Percentiles rank a stretch among this genome's conserved stretches.
Conservation (phyloP, 192 early-diverging fungal genomes). For the Podila verticillata region DNA sequence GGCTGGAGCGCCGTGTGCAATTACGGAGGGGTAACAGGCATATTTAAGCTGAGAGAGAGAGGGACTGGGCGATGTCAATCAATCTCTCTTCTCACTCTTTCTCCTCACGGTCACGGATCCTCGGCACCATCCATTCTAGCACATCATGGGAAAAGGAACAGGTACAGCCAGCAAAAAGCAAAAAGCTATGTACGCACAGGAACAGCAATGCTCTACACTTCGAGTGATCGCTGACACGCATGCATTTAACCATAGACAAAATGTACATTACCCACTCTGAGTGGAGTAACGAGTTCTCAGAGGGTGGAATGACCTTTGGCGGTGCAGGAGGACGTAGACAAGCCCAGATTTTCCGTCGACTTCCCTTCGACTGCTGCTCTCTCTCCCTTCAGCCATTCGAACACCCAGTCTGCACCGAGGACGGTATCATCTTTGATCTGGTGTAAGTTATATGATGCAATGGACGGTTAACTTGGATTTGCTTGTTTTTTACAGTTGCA, state of each 20-base stretch:
- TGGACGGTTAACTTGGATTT: background rate
- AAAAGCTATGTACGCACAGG: background rate
- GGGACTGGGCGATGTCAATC: too few species aligned
- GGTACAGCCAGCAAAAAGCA: conserved; percentile 8
- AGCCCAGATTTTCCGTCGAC: conserved; percentile 70
- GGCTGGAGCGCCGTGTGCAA: too few species aligned
- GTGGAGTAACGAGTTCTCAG: conserved; percentile 67
- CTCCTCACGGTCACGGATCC: background rate
- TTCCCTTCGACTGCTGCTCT: conserved; percentile 90
- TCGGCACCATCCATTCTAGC: background rate
- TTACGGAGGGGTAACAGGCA: too few species aligned
- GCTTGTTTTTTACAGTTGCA: background rate
- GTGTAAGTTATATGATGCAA: conserved; percentile 46
- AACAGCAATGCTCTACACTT: background rate
- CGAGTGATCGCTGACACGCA: background rate
- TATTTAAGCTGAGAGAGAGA: too few species aligned
- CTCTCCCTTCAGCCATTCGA: conserved; percentile 91
- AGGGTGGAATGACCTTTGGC: conserved; percentile 69
- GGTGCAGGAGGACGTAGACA: conserved; percentile 68
- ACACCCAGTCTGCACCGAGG: conserved; percentile 84
- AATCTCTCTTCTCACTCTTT: background rate
- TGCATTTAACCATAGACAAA: conserved; percentile 71
- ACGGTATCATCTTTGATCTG: conserved; percentile 91
- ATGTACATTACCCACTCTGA: conserved; percentile 89
- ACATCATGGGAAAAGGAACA: conserved; percentile 50